phyloP scores from a whole-genome alignment of 192 early-diverging fungal genomes.

The Kickxella alabastrina region DNA sequence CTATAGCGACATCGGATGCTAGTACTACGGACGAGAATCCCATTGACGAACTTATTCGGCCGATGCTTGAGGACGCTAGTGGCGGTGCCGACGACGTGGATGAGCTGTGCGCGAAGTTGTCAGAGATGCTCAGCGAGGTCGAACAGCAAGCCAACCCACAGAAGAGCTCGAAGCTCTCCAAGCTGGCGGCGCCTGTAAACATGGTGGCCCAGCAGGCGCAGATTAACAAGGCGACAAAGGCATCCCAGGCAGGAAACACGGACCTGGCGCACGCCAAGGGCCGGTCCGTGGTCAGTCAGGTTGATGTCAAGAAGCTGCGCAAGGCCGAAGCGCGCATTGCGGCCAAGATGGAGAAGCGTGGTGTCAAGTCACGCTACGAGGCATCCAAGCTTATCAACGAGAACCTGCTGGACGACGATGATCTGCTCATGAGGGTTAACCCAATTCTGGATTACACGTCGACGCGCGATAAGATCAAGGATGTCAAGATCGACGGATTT shows the following conservation, averaged over 20 bases:
- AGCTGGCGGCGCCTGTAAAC: constrained; percentile 58
- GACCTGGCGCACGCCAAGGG: constrained; percentile 68
- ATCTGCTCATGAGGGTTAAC: constrained; percentile 81
- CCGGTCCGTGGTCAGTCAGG: constrained; percentile 66
- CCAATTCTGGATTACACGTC: constrained; percentile 81
- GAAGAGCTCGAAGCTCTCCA: constrained; percentile 42
- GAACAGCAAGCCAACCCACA: constrained; percentile 30
- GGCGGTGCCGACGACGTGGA: constrained; percentile 61
- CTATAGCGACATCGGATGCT: constrained; percentile 27
- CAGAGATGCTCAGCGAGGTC: constrained; percentile 54
- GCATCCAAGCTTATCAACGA: constrained; percentile 68
- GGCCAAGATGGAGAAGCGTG: constrained; percentile 83
- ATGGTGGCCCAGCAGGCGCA: constrained; percentile 69
- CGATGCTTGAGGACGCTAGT: constrained; percentile 66
- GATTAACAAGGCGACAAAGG: constrained; percentile 57
- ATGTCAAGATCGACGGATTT: constrained; percentile 95
- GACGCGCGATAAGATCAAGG: constrained; percentile 83
- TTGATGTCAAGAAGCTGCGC: constrained; percentile 75
- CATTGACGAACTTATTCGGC: constrained; percentile 60
- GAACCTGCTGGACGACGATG: constrained; percentile 60
- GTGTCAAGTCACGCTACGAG: constrained; percentile 66
- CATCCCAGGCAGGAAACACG: constrained; percentile 44
- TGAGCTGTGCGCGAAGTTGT: constrained; percentile 64
- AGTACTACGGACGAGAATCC: constrained; percentile 30
- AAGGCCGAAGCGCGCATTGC: constrained; percentile 92